These are phyloP conservation scores for Xylaria venustula DNA, from an alignment of 495 filamentous ascomycete genomes.

Conservation along the genomic window DNA sequence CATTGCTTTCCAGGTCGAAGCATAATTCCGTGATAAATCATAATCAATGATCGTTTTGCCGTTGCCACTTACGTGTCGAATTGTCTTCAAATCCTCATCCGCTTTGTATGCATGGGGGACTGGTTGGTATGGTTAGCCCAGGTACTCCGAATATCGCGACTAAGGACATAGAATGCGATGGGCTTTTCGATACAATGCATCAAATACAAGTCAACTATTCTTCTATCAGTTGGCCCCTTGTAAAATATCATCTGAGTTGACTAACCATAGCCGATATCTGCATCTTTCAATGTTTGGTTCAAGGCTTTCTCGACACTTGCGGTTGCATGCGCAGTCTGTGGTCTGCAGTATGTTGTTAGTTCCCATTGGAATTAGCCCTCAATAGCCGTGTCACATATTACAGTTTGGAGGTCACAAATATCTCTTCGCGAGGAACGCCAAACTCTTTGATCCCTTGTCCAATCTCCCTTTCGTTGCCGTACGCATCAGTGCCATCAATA, in stretches of 20 bases:
- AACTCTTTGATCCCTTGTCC: conserved; percentile 40
- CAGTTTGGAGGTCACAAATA: conserved; percentile 42
- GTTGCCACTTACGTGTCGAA: conserved; percentile 36
- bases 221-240: background rate
- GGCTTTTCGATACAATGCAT: conserved; percentile 31
- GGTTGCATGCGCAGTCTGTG: conserved; percentile 34
- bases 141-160: background rate
- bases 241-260: background rate
- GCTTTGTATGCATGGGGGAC: conserved; percentile 37
- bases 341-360: conserved; percentile 6
- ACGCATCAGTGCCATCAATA: conserved; percentile 39
- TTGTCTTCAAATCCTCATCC: conserved; percentile 25
- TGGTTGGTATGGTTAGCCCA: conserved; percentile 16
- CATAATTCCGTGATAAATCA: conserved; percentile 30
- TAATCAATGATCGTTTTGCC: conserved; percentile 35
- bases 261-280: conserved; percentile 30
- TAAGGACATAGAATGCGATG: background rate
- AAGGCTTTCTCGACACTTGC: conserved; percentile 30
- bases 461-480: conserved; percentile 42
- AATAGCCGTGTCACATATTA: conserved; percentile 6
- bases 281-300: conserved; percentile 21
- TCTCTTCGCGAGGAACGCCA: conserved; percentile 31
- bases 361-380: background rate
- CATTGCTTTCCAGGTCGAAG: conserved; percentile 37
- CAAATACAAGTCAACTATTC: conserved; percentile 34